Evolutionary conservation across 495 filamentous ascomycete species (phyloP).

Genomic region (Penicillium angulare): DNA sequence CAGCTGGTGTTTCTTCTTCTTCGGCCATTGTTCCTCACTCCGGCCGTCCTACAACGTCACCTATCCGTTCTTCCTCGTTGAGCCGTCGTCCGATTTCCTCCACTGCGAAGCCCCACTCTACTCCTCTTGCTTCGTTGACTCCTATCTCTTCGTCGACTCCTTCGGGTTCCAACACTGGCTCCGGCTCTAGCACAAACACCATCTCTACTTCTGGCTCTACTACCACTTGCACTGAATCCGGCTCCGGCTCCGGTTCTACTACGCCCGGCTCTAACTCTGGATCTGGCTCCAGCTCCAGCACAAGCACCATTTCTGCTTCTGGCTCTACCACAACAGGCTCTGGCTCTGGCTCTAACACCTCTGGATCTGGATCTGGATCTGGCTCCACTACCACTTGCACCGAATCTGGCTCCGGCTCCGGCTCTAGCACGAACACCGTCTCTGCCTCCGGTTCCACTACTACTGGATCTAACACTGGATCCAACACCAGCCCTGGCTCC

Average conservation of each 20-base stretch:
- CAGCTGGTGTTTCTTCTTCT: no score
- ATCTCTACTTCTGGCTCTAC: neutral
- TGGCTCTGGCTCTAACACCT: neutral
- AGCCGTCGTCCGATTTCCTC: neutral
- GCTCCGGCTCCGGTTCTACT: neutral
- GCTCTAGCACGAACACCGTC: neutral
- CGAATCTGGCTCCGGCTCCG: neutral
- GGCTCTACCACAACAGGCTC: neutral
- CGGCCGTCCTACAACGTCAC: neutral
- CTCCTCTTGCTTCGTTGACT: neutral
- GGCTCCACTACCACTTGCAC: neutral
- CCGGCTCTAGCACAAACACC: neutral
- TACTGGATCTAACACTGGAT: neutral
- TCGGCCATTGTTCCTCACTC: neutral
- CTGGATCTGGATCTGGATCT: neutral
- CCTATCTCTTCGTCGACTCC: neutral
- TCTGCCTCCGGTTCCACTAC: neutral
- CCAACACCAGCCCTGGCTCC: neutral
- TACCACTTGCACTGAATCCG: neutral
- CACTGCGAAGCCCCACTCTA: neutral
- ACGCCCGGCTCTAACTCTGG: neutral
- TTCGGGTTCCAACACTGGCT: neutral
- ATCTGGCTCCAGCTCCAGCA: neutral
- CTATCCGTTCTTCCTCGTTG: neutral
- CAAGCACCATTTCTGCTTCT: neutral